Conservation (phyloP, 1,139 yeast genomes). For the Saccharomyces pastorianus region DNA sequence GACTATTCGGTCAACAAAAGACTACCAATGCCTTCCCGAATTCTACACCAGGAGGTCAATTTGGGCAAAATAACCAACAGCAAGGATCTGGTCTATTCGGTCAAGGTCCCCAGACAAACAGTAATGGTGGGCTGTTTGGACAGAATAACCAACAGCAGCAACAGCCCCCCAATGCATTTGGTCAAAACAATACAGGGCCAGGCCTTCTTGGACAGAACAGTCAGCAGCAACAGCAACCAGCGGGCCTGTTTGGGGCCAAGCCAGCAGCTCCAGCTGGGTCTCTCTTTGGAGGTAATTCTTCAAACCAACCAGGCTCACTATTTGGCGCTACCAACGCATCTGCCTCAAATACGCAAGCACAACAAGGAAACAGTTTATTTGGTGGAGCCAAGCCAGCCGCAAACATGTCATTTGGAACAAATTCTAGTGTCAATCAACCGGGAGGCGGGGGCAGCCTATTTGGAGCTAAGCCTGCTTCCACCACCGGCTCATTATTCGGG, state of each 20-base stretch:
- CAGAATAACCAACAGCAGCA: slow-evolving; percentile 2
- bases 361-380: slow-evolving; percentile 30
- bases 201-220: slow-evolving; percentile 8
- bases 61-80: slow-evolving; percentile 23
- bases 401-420: slow-evolving; percentile 2
- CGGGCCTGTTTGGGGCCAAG: slow-evolving; percentile 29
- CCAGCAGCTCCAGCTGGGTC: slow-evolving; percentile 25
- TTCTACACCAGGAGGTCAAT: slow-evolving; percentile 18
- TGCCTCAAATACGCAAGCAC: slow-evolving; percentile 22
- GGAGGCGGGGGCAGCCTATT: slow-evolving; percentile 31
- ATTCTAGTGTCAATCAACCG: slow-evolving; percentile 9
- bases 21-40: slow-evolving; percentile 15
- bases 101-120: slow-evolving; percentile 19
- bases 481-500: slow-evolving; percentile 15
- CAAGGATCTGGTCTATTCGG: slow-evolving; percentile 17
- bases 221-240: slow-evolving; percentile 11
- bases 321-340: slow-evolving; percentile 9
- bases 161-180: background rate
- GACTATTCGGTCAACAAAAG: slow-evolving; percentile 4
- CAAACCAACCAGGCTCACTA: slow-evolving; percentile 2
- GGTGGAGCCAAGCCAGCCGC: slow-evolving; percentile 22
- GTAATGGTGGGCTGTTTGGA: slow-evolving; percentile 31
- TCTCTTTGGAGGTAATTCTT: slow-evolving; percentile 28
- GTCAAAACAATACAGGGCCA: background rate
- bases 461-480: slow-evolving; percentile 30